Base-by-base conservation (phyloP, 2,329 filamentous ascomycete genomes). In the Ciborinia camelliae region DNA sequence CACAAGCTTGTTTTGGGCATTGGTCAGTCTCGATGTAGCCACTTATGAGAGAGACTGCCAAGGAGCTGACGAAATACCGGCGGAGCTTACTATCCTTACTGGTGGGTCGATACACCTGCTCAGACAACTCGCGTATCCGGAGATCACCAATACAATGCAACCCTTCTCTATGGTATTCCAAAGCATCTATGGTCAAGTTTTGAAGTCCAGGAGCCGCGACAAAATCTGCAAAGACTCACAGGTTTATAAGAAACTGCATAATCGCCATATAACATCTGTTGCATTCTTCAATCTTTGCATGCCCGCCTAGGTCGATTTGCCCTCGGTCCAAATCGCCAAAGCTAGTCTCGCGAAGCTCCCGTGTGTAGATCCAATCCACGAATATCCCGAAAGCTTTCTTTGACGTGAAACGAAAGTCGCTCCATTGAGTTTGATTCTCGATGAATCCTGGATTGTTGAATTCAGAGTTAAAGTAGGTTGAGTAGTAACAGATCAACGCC, bases 371-470 rank as follows among this genome's bases (percentile, higher is more conserved):
- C 5, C 12, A 45, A 2, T 8, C 26, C 0, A 32, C 20, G 1
- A n/a, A 55, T 5, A 2, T 23, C 1, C 12, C 5, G 15, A 5
- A 30, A 4, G 0, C 5, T 1, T 6, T 15, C 12, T 10, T 23
- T 0, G 18, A 9, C 14, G 10, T 57, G 7, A 9, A 3, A 2
- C 3, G 18, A 20, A 23, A 2, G 0, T 14, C 2, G 1, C 30
- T 12, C 8, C 4, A 12, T n/a, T 30, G 15, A 20, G 3, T 30
- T 20, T 9, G 5, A 7, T 9, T 20, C 14, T 30, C 48, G 4
- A 10, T 10, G 0, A 10, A 30, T 20, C 6, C 6, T 4, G 7
- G 7, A 32, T 20, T 4, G 6, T 30, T 51, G 26, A 32, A 20
- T 28, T 2, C 7, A 20, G 26, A 2, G 10, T 51, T 32, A 0